A percentile compares a stretch with the other conserved stretches of the same genome.
Conservation (phyloP, 1,139 yeast species). For the Nakaseomyces bracarensis region DNA sequence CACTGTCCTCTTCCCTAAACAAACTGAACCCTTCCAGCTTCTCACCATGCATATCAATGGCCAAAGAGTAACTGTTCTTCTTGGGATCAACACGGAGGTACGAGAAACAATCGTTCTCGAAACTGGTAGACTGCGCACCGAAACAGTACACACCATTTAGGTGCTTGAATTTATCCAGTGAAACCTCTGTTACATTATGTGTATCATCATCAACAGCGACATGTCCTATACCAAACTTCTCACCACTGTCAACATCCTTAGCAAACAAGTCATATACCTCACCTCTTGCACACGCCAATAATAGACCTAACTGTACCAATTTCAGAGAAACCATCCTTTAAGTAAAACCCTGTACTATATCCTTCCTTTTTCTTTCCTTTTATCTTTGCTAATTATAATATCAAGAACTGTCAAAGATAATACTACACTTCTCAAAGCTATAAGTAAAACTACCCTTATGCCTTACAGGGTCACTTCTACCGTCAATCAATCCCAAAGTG, state of each 20-base stretch:
- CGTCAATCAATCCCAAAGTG: too few relatives aligned
- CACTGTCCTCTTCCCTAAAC: slow-evolving; percentile 14
- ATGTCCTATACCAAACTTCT: neutral
- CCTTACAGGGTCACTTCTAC: too few relatives aligned
- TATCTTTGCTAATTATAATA: neutral
- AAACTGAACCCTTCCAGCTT: slow-evolving; percentile 14
- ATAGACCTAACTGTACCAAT: neutral
- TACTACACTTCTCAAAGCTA: too few relatives aligned
- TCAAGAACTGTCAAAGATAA: too few relatives aligned
- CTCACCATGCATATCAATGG: slow-evolving; percentile 13
- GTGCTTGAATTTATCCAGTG: neutral
- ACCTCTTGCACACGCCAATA: neutral
- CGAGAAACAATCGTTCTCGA: slow-evolving; percentile 6
- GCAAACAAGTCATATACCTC: slow-evolving; percentile 1
- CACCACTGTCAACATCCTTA: neutral
- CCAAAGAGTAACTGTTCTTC: slow-evolving; percentile 5
- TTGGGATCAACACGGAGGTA: slow-evolving; percentile 5
- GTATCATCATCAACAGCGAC: neutral
- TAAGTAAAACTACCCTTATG: too few relatives aligned
- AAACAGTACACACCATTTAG: slow-evolving; percentile 5
- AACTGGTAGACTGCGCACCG: neutral
- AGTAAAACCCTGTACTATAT: neutral
- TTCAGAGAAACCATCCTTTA: slow-evolving; percentile 1
- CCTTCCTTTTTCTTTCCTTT: neutral
- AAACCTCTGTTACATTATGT: neutral